Percentiles rank a stretch among this genome's conserved stretches.
Evolutionary conservation across 139 green algal genomes (phyloP).

Genomic region (Limnomonas spitsbergensis): DNA sequence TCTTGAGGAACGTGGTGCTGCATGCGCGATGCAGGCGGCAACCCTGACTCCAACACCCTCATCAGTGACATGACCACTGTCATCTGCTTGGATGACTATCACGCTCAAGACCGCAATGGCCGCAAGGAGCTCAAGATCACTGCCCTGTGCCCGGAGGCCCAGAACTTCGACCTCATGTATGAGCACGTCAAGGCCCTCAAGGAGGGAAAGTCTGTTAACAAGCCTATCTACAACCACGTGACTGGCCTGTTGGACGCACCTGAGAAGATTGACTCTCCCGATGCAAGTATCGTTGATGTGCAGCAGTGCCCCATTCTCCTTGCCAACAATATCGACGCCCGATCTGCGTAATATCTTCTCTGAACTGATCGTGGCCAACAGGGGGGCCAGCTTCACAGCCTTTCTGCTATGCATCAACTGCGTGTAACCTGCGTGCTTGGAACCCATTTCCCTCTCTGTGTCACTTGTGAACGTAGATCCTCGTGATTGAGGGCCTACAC

Average conservation of each 20-base stretch:
- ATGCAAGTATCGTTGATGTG: conserved; percentile 57
- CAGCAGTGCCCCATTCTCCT: too few relatives aligned
- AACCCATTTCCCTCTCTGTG: neutral
- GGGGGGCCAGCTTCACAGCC: too few relatives aligned
- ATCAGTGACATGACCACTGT: conserved; percentile 98
- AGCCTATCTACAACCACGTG: conserved; percentile 99
- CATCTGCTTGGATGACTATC: conserved; percentile 99
- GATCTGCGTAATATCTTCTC: too few relatives aligned
- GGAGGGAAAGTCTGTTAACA: conserved; percentile 94
- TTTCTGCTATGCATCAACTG: too few relatives aligned
- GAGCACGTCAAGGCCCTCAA: conserved; percentile 95
- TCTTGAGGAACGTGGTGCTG: neutral
- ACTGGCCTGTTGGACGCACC: conserved; percentile 91
- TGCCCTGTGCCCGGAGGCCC: conserved; percentile 86
- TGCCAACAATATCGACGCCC: too few relatives aligned
- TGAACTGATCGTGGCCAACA: too few relatives aligned
- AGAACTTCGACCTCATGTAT: conserved; percentile 99
- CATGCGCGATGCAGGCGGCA: conserved; percentile 50
- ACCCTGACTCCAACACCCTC: conserved; percentile 98
- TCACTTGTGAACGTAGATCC: too few relatives aligned
- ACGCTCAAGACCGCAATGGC: conserved; percentile 90
- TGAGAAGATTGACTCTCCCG: conserved; percentile 85
- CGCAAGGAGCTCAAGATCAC: conserved; percentile 89
- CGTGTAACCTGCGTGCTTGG: neutral
- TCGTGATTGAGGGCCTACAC: conserved; percentile 98